Base-by-base conservation (phyloP, 2,329 filamentous ascomycete genomes). In the Bertia moriformis region DNA sequence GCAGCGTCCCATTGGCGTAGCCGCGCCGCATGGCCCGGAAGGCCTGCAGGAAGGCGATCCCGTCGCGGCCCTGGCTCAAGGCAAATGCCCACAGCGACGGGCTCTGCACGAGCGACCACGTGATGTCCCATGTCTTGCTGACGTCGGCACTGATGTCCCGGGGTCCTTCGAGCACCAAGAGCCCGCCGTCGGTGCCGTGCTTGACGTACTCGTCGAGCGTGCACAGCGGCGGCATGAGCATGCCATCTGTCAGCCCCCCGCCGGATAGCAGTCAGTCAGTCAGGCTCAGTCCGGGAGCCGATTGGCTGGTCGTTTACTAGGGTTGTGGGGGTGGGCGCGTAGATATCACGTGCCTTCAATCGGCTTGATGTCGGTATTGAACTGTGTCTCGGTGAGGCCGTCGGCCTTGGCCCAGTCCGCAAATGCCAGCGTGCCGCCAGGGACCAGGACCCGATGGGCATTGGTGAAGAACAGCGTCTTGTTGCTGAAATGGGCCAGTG, bases 41-140 rank as follows among this genome's bases (percentile, higher is more conserved):
- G 1, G 71, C 67, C 50, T 76, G 71, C 41, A 77, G 52, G 45
- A 76, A 77, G 3, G 71, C 69, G 32, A 77, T 63, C 2, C 70
- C 71, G 44, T 77, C 72, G 38, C 72, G 57, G 10, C 72, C 72
- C 46, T 76, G 72, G 17, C 68, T 67, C 32, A 75, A 63, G 3
- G 72, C 72, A 44, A 76, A 74, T 0, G 71, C 67, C 72, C 72
- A 76, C 4, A 77, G 60, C 2, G 69, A 65, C 1, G 72, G 71
- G 18, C 69, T 74, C 43, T 74, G 70, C 14, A 77, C 63, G 7
- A 77, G 57, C 4, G 62, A 61, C 71, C 71, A 75, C 14, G 70
- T 72, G n/a, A 77, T 73, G 45, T 77, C 72, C 72, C 72, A 77
- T 14, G 72, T 77, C 52, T 70, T 69, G 41, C 65, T 66, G 14